These are phyloP conservation scores for Mediolabrus comicus DNA, from an alignment of 108 stramenopile genomes.

Conservation along the genomic window DNA sequence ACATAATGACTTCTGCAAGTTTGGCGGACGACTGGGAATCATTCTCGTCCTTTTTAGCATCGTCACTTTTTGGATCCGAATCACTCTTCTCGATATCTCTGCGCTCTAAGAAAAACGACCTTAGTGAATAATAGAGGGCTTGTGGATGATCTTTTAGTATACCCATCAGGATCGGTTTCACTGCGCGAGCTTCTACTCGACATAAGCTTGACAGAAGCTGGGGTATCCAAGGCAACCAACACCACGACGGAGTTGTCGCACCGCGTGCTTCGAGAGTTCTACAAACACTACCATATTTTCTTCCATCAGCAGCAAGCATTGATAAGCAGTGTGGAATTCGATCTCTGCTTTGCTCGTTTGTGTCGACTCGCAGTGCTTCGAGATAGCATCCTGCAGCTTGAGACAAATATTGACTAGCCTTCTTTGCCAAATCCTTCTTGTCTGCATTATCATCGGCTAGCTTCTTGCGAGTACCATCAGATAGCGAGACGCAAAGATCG, in stretches of 20 bases:
- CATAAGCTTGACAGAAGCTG: constrained; percentile 84
- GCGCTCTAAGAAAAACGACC: constrained; percentile 85
- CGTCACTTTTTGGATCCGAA: constrained; percentile 37
- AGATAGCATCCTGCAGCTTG: constrained; percentile 96
- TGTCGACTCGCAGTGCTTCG: constrained; percentile 77
- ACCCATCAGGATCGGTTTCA: constrained; percentile 59
- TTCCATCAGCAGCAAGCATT: constrained; percentile 86
- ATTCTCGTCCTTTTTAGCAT: constrained; percentile 14
- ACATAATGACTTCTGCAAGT: constrained; percentile 88
- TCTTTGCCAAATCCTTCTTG: constrained; percentile 51
- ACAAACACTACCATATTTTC: constrained; percentile 69
- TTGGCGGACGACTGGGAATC: constrained; percentile 43
- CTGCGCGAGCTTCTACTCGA: constrained; percentile 64
- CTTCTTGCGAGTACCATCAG: constrained; percentile 18
- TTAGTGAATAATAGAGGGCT: constrained; percentile 78
- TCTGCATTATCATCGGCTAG: constrained; percentile 43
- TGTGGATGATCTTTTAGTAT: constrained; percentile 82
- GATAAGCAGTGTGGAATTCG: constrained; percentile 87
- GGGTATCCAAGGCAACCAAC: constrained; percentile 95
- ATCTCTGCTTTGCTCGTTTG: constrained; percentile 73
- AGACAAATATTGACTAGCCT: constrained; percentile 78
- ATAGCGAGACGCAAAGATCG: constrained; percentile 76
- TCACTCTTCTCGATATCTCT: constrained; percentile 80
- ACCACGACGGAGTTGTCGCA: constrained; percentile 80
- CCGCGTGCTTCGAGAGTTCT: constrained; percentile 75